phyloP scores from a whole-genome alignment of 1,284 basidiomycete species.

The Ustilago crameri region DNA sequence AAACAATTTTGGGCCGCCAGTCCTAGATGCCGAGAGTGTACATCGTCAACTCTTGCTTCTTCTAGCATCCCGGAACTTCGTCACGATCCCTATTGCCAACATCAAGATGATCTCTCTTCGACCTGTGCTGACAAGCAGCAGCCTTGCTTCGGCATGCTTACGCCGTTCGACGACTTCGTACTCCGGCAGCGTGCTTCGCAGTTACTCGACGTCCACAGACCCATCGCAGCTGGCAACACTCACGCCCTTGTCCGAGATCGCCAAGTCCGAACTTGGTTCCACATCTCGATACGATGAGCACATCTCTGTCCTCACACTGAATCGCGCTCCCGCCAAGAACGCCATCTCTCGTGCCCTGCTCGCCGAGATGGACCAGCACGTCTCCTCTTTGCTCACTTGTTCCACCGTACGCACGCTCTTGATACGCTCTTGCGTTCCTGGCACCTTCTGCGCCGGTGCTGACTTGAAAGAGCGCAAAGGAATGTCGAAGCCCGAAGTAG shows the following conservation, averaged over 20 bases:
- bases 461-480: constrained; percentile 85
- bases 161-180: constrained; percentile 6
- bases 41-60: no score
- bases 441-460: constrained; percentile 80
- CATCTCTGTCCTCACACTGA: constrained; percentile 73
- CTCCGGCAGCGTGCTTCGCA: constrained; percentile 13
- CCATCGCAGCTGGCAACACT: constrained; percentile 33
- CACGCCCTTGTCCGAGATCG: constrained; percentile 19
- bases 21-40: background rate
- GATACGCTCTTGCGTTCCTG: constrained; percentile 42
- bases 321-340: constrained; percentile 86
- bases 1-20: constrained; percentile 7
- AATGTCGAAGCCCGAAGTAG: constrained; percentile 75
- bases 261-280: constrained; percentile 21
- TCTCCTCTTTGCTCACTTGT: constrained; percentile 70
- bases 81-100: no score
- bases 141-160: constrained; percentile 4
- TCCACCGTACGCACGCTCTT: constrained; percentile 44
- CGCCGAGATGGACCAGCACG: constrained; percentile 76
- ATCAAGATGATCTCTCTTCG: constrained; percentile 24
- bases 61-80: no score
- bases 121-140: constrained; percentile 7
- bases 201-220: constrained; percentile 32
- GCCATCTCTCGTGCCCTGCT: constrained; percentile 83
- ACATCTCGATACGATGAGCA: constrained; percentile 39